Percentiles rank a stretch among this genome's conserved stretches.
These are phyloP conservation scores for Dipteronia dyeriana DNA, from an alignment of 345 rosid species.

Conservation along the genomic window DNA sequence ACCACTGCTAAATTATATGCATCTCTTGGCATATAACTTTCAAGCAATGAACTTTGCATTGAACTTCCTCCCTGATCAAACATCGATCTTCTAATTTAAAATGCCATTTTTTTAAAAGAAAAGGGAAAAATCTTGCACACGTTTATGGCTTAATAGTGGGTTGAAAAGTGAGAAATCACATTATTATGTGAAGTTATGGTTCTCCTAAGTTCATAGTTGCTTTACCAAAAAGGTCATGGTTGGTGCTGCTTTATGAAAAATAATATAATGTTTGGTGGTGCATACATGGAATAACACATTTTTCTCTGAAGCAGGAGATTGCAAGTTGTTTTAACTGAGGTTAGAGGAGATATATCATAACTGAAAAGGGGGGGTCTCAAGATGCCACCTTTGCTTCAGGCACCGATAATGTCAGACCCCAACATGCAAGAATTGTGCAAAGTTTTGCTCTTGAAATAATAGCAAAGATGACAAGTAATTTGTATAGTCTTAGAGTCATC, in stretches of 20 bases:
- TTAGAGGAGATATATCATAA: background rate
- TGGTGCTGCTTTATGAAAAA: background rate
- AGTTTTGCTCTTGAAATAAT: background rate
- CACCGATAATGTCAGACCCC: slow-evolving; percentile 11
- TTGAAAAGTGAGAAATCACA: background rate
- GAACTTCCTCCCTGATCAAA: background rate
- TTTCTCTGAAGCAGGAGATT: slow-evolving; percentile 24
- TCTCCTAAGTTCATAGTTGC: background rate
- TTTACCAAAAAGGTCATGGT: slow-evolving; percentile 5
- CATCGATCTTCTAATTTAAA: background rate
- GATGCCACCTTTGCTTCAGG: background rate
- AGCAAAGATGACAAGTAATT: slow-evolving; percentile 11
- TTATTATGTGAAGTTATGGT: background rate
- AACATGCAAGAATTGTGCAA: slow-evolving; percentile 14
- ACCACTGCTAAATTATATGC: slow-evolving; percentile 5
- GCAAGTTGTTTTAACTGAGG: background rate
- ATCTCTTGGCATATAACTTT: background rate
- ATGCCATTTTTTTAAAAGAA: background rate
- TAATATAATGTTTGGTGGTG: background rate
- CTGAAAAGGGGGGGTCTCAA: slow-evolving; percentile 1
- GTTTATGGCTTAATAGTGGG: background rate
- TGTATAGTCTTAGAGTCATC: background rate
- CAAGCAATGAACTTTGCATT: background rate
- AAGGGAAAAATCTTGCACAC: background rate
- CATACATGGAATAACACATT: background rate